Evolutionary conservation across 768 basidiomycete species (phyloP), one percentile per base, ranked within the genome.

Genomic region (Phanerodontia chrysosporium): DNA sequence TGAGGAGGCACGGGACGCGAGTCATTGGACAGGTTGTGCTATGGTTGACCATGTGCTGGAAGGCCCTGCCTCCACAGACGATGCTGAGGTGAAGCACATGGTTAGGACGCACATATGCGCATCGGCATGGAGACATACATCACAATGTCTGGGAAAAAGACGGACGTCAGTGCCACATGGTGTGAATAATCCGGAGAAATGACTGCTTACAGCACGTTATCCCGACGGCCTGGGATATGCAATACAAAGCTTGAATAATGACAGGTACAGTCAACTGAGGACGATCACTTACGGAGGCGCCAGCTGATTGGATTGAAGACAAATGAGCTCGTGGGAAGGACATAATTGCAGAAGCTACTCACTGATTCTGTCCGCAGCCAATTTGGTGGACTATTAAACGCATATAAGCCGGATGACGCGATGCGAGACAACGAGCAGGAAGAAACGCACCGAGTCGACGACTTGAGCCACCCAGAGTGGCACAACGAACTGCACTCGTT

Each of bases 81-180:
- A 58, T 48, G 35, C 58, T 58, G 27, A 1, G 30, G 51, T 25
- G 13, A 48, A 48, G 13, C 7, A 10, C 6, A 10, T n/a, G 4
- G 14, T 30, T 29, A 29, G 30, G 10, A 29, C 30, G 16, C 10
- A 4, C 4, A 12, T 49, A 2, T 9, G 16, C 5, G 29, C 14
- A 18, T 30, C 14, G 25, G 53, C 27, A 51, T 25, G 48, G 46
- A n/a, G 48, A 58, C 58, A 21, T 30, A 58, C 58, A 44, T 58
- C n/a, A 45, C 42, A 21, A 52, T 51, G 36, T 49, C 58, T 58
- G 42, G 29, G 36, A 32, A 22, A 49, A 58, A 10, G 14, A 4
- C 28, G 13, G n/a, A 5, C 29, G 16, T 49, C 10, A 45, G 27
- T 13, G n/a, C n/a, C 5, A 48, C 5, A 25, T 10, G 18, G 45